These are phyloP conservation scores for Ogataea paradorogensis DNA, from an alignment of 805 yeast species.

Conservation along the genomic window DNA sequence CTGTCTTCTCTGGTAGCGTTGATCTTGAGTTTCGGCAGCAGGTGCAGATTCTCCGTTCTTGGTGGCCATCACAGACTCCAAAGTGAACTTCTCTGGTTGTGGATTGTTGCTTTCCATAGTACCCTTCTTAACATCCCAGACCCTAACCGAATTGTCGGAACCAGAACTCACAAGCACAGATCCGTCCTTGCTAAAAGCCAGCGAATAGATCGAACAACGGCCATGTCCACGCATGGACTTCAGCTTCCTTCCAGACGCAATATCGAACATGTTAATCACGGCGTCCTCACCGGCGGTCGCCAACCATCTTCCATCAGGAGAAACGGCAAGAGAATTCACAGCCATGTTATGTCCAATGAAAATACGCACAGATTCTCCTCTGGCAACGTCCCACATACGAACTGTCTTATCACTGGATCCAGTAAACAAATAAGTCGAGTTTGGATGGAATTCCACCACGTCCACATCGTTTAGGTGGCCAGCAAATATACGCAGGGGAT, in stretches of 20 bases:
- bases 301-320: conserved; percentile 96
- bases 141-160: conserved; percentile 88
- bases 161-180: conserved; percentile 87
- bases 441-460: conserved; percentile 92
- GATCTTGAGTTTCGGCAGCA: conserved; percentile 22
- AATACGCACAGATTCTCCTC: conserved; percentile 86
- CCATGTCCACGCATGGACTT: conserved; percentile 97
- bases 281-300: conserved; percentile 96
- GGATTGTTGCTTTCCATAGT: conserved; percentile 79
- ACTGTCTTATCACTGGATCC: conserved; percentile 95
- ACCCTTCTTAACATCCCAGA: conserved; percentile 91
- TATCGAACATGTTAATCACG: conserved; percentile 87
- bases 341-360: conserved; percentile 94
- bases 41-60: conserved; percentile 25
- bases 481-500: conserved; percentile 92
- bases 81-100: conserved; percentile 52
- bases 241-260: conserved; percentile 82
- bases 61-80: conserved; percentile 33
- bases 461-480: conserved; percentile 98
- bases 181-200: conserved; percentile 84
- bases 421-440: conserved; percentile 89
- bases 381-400: conserved; percentile 95
- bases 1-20: conserved; percentile 19
- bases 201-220: conserved; percentile 75
- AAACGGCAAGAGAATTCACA: conserved; percentile 77